Base-by-base conservation (phyloP, 495 filamentous ascomycete genomes). In the Penicillium lividum region DNA sequence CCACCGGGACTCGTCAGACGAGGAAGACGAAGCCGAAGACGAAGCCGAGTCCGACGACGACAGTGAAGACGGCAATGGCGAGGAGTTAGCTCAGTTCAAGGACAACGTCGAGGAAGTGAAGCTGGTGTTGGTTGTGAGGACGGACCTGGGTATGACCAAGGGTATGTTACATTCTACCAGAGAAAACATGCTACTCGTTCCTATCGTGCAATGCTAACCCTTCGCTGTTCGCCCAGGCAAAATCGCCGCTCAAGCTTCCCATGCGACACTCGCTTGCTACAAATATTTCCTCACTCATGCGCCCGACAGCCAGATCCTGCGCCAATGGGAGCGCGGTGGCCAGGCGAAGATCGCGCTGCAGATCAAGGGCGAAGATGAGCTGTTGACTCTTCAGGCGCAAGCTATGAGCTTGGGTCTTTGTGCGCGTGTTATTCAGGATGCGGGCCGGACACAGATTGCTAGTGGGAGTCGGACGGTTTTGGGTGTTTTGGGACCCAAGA, bases 371-470 rank as follows among this genome's bases (percentile, higher is more conserved):
- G 89, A 97, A 73, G 92, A 93, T 49, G 91, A 96, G 70, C 67
- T 98, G 71, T 66, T 88, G 54, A 75, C 83, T 60, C 73, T 97
- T 59, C 86, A 91, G 74, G 89, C 84, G 27, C 85, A 85, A 72
- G 93, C 94, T 9, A 79, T 90, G 46, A 91, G 88, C 66, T 67
- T 97, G 53, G 94, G 93, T 3, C 74, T 98, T 38, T 93, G 91
- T 53, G 89, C 94, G 46, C 86, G 89, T 70, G 85, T 96, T 33
- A 91, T 98, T 50, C 84, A 89, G 64, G 94, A 98, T 80, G 94
- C 94, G n/a, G 94, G 94, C 28, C 82, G 94, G 55, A 98, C 94
- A 31, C 95, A 98, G 84, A 96, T 98, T 74, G 93, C 87, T n/a
- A 84, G 85, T 43, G 93, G 95, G 16, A 95, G 89, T 67, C 81